Conservation (phyloP, 495 filamentous ascomycete genomes). For the Penicillium turbatum region DNA sequence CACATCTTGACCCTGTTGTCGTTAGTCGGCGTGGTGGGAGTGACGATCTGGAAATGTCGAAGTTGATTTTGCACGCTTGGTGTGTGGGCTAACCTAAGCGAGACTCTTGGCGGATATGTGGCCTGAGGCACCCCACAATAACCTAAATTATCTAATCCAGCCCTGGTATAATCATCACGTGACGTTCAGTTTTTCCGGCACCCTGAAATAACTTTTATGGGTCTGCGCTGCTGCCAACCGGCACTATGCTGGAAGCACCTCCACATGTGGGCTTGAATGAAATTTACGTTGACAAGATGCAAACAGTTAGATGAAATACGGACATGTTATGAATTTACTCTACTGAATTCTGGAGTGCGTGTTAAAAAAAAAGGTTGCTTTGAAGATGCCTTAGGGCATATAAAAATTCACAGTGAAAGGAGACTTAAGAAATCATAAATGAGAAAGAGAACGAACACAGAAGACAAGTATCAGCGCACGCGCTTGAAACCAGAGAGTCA, state of each 20-base stretch:
- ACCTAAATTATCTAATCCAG: constrained; percentile 4
- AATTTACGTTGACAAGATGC: background rate
- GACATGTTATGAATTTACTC: background rate
- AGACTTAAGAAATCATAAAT: constrained; percentile 26
- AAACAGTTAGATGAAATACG: background rate
- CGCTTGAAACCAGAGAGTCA: constrained; percentile 9
- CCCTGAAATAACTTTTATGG: background rate
- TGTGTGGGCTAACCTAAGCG: constrained; percentile 49
- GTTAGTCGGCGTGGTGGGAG: constrained; percentile 49
- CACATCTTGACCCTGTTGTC: constrained; percentile 54
- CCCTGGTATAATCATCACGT: constrained; percentile 5
- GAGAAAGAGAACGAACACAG: constrained; percentile 25
- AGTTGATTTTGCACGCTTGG: constrained; percentile 46
- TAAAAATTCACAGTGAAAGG: constrained; percentile 26
- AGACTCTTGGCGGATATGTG: constrained; percentile 13
- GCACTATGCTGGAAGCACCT: constrained; percentile 3
- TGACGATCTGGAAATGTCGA: constrained; percentile 40
- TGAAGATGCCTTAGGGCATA: constrained; percentile 20
- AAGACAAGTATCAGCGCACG: constrained; percentile 14
- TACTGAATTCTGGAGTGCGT: constrained; percentile 4
- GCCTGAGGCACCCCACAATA: constrained; percentile 25
- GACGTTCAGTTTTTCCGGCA: background rate
- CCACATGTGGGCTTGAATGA: constrained; percentile 6
- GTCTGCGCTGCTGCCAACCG: constrained; percentile 7
- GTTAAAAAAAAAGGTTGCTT: constrained; percentile 5